phyloP scores from a whole-genome alignment of 2,329 filamentous ascomycete genomes.

The Ceratocystis albifundus region DNA sequence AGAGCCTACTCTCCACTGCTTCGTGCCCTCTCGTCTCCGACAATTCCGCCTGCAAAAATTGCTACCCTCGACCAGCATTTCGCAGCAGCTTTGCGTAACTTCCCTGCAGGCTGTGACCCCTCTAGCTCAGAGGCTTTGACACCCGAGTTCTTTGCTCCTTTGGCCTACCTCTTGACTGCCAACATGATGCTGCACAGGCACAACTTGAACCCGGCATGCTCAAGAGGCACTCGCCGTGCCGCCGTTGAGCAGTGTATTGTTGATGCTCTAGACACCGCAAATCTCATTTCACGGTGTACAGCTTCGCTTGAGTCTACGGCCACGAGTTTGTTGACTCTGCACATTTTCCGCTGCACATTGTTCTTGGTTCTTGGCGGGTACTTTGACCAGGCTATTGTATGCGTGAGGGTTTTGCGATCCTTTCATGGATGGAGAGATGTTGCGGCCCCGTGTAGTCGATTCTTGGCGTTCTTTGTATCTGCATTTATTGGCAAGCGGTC shows the following conservation, averaged over 20 bases:
- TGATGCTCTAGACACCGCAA: slow-evolving; percentile 66
- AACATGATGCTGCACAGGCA: slow-evolving; percentile 81
- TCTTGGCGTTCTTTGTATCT: slow-evolving; percentile 69
- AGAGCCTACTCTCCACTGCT: slow-evolving; percentile 64
- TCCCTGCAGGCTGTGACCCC: slow-evolving; percentile 63
- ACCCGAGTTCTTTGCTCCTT: slow-evolving; percentile 59
- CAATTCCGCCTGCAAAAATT: slow-evolving; percentile 55
- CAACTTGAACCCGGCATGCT: slow-evolving; percentile 65
- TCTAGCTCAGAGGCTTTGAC: slow-evolving; percentile 56
- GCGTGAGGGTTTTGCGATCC: slow-evolving; percentile 57
- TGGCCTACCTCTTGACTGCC: slow-evolving; percentile 68
- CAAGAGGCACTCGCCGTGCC: slow-evolving; percentile 50
- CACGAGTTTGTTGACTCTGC: slow-evolving; percentile 64
- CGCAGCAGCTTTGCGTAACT: slow-evolving; percentile 57
- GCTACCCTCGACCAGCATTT: slow-evolving; percentile 76
- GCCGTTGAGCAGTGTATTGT: slow-evolving; percentile 68
- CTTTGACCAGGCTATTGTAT: slow-evolving; percentile 58
- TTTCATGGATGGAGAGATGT: slow-evolving; percentile 62
- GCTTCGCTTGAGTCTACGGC: slow-evolving; percentile 53
- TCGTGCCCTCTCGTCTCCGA: slow-evolving; percentile 55
- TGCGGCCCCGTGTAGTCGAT: slow-evolving; percentile 67
- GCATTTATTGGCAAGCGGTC: slow-evolving; percentile 46
- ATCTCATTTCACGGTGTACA: slow-evolving; percentile 56
- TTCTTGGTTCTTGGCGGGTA: slow-evolving; percentile 66
- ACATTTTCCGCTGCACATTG: slow-evolving; percentile 77